Base-by-base conservation (phyloP, 2,329 filamentous ascomycete genomes). In the Paraphoma chrysanthemicola region DNA sequence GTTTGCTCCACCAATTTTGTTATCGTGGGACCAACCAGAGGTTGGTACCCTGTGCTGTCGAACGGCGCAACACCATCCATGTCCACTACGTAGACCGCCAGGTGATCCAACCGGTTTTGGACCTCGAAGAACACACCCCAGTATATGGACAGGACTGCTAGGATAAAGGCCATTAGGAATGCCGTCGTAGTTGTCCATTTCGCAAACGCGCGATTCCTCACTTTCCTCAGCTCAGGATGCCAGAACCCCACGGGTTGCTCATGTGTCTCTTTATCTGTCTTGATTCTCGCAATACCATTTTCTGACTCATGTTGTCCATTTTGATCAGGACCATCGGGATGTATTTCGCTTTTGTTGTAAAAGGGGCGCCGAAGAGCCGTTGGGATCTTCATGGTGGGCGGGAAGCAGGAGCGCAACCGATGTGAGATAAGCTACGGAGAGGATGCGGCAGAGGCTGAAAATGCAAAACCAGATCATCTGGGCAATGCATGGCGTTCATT, bases 41-140 rank as follows among this genome's bases (percentile, higher is more conserved):
- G 81, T 16, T 77, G 68, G 4, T 77, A 74, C 36, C 63, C 63
- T 1, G 63, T 64, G 18, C 77, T 78, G 60, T 78, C 67, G 59
- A 84, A 87, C 1, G 85, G 85, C 1, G 82, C 77, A 44, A 80
- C 79, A 4, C 83, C 83, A 67, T 90, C 87, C 60, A 89, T 88
- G 68, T 89, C 85, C 29, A 90, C 86, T 1, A 89, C 82, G 57
- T 84, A 82, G 8, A 90, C 78, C 3, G 78, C 2, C 73, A 75
- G 16, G 83, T 73, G 50, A 84, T 86, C 44, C 77, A 71, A 41
- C 23, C 70, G 60, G 6, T 65, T 63, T 10, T 86, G 78, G 0
- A 83, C 78, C 12, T 79, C 66, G 65, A 79, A 85, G 17, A 89
- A 81, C 0, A 83, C 82, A 0, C 77, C 86, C 86, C 86, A 90